Evolutionary conservation across 139 green algal species (phyloP), one percentile per base, ranked within the genome.

Genomic region (Micractinium conductrix): DNA sequence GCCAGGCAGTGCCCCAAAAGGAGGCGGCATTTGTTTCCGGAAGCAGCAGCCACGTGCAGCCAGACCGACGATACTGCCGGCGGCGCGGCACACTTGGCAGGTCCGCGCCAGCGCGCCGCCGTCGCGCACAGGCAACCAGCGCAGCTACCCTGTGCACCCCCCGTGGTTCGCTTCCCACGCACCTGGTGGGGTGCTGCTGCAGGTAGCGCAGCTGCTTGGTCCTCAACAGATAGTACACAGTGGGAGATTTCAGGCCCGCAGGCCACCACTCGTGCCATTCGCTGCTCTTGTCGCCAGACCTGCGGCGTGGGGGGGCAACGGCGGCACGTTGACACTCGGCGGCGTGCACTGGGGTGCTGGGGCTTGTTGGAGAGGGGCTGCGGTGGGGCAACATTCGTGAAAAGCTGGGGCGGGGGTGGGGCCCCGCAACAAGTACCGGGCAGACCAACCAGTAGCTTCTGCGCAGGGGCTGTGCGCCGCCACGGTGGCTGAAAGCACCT

Each of bases 191-290:
- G 48, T 80, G 74, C n/a, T 37, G 21, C 48, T 67, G 74, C 45
- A 80, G 45, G 74, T 80, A 80, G 0, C 5, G 0, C 33, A 80
- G 74, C 74, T 80, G 74, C 74, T 67, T 80, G n/a, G 22, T 22
- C 24, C 74, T 45, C 19, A 80, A 19, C 17, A 44, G n/a, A 35
- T 28, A 80, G 74, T 80, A 80, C 16, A 80, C 48, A 6, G 74
- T 80, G 74, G 74, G 74, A 45, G 14, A 48, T 8, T 42, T 19
- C 28, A 80, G 19, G 33, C 74, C 74, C 2, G 74, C 74, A 7
- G 74, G 74, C 45, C 48, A 80, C 74, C 74, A 80, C 45, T 80
- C 74, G 33, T 63, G 42, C 45, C 45, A 80, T 19, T 80, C 74
- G 14, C 19, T 8, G 74, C 17, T 48, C 16, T 26, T 22, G 48